Percentiles rank a stretch among this genome's conserved stretches.
Conservation (phyloP, 2,329 filamentous ascomycete genomes). For the Phyllosticta capitalensis region DNA sequence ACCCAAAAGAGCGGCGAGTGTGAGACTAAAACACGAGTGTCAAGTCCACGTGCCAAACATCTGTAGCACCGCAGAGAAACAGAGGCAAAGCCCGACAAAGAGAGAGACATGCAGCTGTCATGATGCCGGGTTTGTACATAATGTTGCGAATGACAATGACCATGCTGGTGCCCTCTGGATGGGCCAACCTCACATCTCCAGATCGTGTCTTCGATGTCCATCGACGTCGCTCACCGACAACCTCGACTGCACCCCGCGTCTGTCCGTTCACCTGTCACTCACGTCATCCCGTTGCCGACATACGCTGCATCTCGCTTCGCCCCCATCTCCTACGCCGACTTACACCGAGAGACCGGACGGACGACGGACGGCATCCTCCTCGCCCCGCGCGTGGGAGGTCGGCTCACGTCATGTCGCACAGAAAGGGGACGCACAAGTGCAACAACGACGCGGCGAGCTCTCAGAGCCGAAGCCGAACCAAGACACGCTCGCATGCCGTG, state of each 20-base stretch:
- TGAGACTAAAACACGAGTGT: neutral
- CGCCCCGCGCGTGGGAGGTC: too few relatives aligned
- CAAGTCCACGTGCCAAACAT: neutral
- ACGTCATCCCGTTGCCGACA: neutral
- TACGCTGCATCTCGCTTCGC: neutral
- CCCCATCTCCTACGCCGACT: neutral
- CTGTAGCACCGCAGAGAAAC: neutral
- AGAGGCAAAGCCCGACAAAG: neutral
- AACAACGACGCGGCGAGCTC: neutral
- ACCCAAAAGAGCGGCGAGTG: neutral
- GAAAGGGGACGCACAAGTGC: neutral
- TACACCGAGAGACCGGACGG: neutral
- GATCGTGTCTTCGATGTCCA: neutral
- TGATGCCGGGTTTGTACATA: neutral
- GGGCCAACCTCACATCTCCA: neutral
- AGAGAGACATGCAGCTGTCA: neutral
- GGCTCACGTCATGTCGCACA: neutral
- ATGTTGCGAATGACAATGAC: neutral
- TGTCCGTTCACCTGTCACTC: too few relatives aligned
- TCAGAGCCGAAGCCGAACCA: neutral
- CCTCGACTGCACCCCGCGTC: neutral
- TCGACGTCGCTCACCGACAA: neutral
- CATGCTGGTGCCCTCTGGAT: neutral
- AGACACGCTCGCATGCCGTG: neutral
- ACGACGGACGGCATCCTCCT: neutral